Conservation (phyloP, 2,329 filamentous ascomycete species). For the Cladorrhinum sp. region DNA sequence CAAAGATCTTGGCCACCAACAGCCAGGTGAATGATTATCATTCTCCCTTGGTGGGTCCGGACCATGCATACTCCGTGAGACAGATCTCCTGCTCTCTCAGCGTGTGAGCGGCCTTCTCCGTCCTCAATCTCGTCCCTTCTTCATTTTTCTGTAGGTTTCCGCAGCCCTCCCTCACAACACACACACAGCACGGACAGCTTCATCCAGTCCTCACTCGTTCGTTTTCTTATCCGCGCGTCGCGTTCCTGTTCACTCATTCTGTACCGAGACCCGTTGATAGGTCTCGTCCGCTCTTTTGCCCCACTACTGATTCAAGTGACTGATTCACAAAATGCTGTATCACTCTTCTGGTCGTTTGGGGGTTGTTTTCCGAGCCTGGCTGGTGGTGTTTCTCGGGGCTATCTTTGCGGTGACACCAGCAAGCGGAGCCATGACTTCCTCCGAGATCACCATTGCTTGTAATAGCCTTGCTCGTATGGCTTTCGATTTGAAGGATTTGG, state of each 20-base stretch:
- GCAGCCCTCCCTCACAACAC: background rate
- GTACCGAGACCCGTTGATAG: conserved; percentile 5
- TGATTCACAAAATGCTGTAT: conserved; percentile 11
- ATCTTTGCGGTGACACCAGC: conserved; percentile 9
- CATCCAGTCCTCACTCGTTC: conserved; percentile 1
- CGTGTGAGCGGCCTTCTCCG: background rate
- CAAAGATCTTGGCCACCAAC: background rate
- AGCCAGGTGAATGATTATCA: background rate
- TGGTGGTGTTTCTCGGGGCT: conserved; percentile 11
- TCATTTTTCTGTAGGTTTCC: background rate
- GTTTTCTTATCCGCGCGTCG: background rate
- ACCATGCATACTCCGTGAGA: background rate
- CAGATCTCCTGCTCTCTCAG: background rate
- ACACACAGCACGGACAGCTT: background rate
- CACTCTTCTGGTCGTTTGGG: background rate
- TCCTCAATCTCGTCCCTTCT: background rate
- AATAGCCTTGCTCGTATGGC: conserved; percentile 22
- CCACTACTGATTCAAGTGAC: background rate
- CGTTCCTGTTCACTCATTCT: background rate
- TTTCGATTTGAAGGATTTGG: conserved; percentile 22
- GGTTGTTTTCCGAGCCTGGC: background rate
- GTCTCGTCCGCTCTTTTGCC: conserved; percentile 20
- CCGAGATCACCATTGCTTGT: conserved; percentile 17
- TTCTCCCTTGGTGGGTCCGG: background rate
- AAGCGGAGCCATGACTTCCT: conserved; percentile 17